phyloP scores from a whole-genome alignment of 768 basidiomycete genomes.

The Kwoniella botswanensis region DNA sequence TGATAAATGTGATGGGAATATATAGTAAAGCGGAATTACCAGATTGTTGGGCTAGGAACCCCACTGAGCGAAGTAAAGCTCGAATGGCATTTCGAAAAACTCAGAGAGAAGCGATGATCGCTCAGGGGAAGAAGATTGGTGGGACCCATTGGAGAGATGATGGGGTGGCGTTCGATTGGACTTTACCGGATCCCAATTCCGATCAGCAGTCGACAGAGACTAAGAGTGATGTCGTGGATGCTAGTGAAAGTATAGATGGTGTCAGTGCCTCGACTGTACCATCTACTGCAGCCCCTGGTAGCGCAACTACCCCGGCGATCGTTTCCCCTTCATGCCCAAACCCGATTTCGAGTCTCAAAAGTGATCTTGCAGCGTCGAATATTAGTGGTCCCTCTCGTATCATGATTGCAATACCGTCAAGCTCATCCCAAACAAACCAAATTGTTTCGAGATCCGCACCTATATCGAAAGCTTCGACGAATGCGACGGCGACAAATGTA shows the following conservation, averaged over 20 bases:
- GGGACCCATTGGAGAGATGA: conserved; percentile 24
- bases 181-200: background rate
- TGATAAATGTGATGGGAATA: background rate
- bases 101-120: background rate
- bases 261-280: background rate
- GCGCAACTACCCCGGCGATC: too few relatives aligned
- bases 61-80: background rate
- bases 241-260: background rate
- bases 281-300: too few relatives aligned
- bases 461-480: background rate
- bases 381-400: background rate
- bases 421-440: background rate
- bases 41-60: conserved; percentile 15
- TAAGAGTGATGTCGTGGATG: background rate
- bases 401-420: background rate
- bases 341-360: too few relatives aligned
- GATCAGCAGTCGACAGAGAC: background rate
- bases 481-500: background rate
- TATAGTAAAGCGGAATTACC: conserved; percentile 12
- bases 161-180: conserved; percentile 30
- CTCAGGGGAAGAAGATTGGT: conserved; percentile 18
- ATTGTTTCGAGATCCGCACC: background rate
- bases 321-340: too few relatives aligned
- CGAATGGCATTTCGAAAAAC: conserved; percentile 8
- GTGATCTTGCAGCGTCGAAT: background rate